Percentiles rank a stretch among this genome's conserved stretches.
phyloP scores from a whole-genome alignment of 2,329 filamentous ascomycete species.

The Chaetomiaceae sp. region DNA sequence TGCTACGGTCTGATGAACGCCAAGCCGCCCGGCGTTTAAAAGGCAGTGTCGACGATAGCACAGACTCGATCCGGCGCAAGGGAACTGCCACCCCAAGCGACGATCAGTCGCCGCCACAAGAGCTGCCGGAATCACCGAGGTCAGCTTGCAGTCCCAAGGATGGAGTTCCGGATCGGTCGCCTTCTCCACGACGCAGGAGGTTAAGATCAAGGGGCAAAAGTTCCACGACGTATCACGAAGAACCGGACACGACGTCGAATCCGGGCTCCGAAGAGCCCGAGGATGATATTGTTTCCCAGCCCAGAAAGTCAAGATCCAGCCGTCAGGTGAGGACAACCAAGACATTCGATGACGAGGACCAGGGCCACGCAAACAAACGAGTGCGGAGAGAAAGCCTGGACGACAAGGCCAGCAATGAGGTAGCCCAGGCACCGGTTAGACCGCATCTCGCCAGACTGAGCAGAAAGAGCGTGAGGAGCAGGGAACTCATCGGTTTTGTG shows the following conservation, averaged over 20 bases:
- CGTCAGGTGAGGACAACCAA: not conserved
- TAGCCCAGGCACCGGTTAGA: conserved; percentile 21
- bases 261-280: not conserved
- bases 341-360: not conserved
- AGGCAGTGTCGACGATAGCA: not conserved
- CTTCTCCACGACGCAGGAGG: not conserved
- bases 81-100: not conserved
- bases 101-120: not conserved
- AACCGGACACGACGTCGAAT: not conserved
- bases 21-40: not conserved
- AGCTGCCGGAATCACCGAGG: not conserved
- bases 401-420: conserved; percentile 16
- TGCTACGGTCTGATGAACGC: not conserved
- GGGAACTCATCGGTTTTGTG: conserved; percentile 43
- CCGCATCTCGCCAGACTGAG: conserved; percentile 39
- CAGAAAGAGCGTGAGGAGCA: conserved; percentile 43
- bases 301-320: not conserved
- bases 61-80: not conserved
- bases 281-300: not conserved
- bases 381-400: not conserved
- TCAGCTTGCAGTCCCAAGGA: not conserved
- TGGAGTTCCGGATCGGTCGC: not conserved
- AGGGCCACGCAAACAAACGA: not conserved
- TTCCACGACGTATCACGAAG: not conserved
- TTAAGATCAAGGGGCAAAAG: not conserved